Base-by-base conservation (phyloP, 1,284 basidiomycete species). In the Apiotrichum mycotoxinovorans region DNA sequence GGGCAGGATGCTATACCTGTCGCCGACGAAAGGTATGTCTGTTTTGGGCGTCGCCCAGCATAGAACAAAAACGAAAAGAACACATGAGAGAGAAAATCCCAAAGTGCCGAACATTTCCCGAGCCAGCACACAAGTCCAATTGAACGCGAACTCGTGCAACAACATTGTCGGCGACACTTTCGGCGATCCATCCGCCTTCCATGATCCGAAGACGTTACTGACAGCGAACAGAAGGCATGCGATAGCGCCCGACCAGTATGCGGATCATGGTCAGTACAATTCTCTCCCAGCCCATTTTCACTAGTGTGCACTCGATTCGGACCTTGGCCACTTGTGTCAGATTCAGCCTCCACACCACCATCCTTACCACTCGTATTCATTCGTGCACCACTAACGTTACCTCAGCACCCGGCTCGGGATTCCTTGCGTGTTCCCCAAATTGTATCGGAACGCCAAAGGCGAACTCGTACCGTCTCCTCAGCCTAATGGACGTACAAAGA, bases 361-460 rank as follows among this genome's bases (percentile, higher is more conserved):
- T 12, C 12, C 7, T 30, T 12, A 30, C 30, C 30, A 30, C 30
- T 30, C 30, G 5, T 30, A 12, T 12, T 30, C 30, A 7, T 30
- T 5, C 12, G 30, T 12, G 12, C 30, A 12, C 7, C 30, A 30
- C 17, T 10, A 27, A 23, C 26, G 20, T 4, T 10, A 17, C 17
- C 40, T 51, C 51, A 63, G 62, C 49, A 60, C 58, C 17, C 47
- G 62, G 17, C 54, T 63, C 0, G 58, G 58, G 44, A 63, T 60
- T 17, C 56, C 62, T 4, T 66, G 65, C 38, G 60, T 66, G 7
- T 66, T 62, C 46, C 65, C 65, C 33, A 61, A 64, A 48, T 54
- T 66, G 9, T 60, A 64, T 27, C 52, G 58, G 18, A 64, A 64
- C 33, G 58, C 57, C 8, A 56, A 58, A 27, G 65, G 65, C 17